These are phyloP conservation scores for Rhodotorula sp. DNA, from an alignment of 1,284 basidiomycete species.

Conservation along the genomic window DNA sequence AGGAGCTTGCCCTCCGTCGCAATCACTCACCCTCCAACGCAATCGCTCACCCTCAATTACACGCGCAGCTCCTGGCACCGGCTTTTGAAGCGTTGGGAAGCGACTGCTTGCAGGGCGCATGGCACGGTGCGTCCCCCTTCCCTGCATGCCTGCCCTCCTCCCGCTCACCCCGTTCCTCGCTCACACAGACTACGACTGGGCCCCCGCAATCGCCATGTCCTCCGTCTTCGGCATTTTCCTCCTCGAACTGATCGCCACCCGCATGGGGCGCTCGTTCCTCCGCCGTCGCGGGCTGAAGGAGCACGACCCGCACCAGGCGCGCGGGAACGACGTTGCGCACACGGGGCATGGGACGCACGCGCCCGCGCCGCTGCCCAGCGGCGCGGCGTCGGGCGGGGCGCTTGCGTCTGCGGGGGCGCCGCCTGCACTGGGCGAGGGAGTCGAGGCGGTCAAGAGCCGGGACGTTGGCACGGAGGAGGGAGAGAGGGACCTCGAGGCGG, in stretches of 20 bases:
- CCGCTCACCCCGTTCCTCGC: constrained; percentile 12
- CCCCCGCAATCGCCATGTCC: constrained; percentile 71
- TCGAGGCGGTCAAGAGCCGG: background rate
- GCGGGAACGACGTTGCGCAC: constrained; percentile 25
- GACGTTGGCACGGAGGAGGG: background rate
- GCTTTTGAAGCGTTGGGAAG: constrained; percentile 71
- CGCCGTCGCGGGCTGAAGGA: constrained; percentile 37
- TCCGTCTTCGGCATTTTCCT: constrained; percentile 82
- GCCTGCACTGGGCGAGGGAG: background rate
- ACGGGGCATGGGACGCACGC: constrained; percentile 29
- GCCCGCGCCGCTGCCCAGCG: background rate
- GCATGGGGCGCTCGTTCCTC: constrained; percentile 45
- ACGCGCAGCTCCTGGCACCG: constrained; percentile 62
- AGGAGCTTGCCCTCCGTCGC: too few relatives aligned
- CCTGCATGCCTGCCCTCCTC: constrained; percentile 23
- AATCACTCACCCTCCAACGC: background rate
- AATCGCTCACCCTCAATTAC: background rate
- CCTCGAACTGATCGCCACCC: constrained; percentile 70
- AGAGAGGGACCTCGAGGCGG: constrained; percentile 18
- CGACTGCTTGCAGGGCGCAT: constrained; percentile 68
- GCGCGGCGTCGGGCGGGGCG: too few relatives aligned
- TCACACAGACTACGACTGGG: constrained; percentile 63
- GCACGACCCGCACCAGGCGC: constrained; percentile 41
- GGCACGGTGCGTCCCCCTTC: constrained; percentile 56
- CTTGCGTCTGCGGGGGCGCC: background rate